Percentiles rank a stretch among this genome's conserved stretches.
Conservation (phyloP, 2,329 filamentous ascomycete species). For the Lecanicillium sp. region DNA sequence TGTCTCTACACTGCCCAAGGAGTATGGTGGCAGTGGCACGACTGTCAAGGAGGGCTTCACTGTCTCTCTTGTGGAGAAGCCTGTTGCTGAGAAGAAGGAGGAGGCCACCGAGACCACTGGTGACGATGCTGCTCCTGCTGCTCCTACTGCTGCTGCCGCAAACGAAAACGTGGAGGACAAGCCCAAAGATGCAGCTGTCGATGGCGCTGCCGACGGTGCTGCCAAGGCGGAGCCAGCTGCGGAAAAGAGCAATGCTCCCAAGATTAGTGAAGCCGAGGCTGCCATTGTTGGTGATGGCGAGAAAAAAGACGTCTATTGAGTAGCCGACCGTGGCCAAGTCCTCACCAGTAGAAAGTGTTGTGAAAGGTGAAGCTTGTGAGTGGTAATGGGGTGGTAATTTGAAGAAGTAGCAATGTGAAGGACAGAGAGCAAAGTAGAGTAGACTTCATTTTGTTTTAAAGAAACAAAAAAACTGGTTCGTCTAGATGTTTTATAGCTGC, state of each 20-base stretch:
- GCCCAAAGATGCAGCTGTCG: conserved; percentile 1
- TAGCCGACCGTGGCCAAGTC: no score
- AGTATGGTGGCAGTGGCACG: conserved; percentile 68
- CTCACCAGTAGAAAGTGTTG: no score
- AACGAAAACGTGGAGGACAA: conserved; percentile 6
- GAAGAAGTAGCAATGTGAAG: no score
- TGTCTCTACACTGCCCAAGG: conserved; percentile 57
- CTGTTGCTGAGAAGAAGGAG: conserved; percentile 2
- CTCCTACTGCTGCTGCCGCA: background rate
- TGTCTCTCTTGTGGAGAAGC: conserved; percentile 18
- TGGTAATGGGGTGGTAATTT: no score
- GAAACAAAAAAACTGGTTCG: no score
- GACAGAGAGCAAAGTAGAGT: no score
- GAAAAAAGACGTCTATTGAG: no score
- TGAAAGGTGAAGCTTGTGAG: no score
- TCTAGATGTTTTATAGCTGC: no score
- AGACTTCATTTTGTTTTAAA: no score
- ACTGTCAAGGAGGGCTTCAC: conserved; percentile 29
- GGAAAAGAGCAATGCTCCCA: conserved; percentile 1
- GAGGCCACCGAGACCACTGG: conserved; percentile 4
- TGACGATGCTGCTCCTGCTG: conserved; percentile 2
- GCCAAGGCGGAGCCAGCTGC: conserved; percentile 6
- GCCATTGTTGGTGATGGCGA: conserved; percentile 9
- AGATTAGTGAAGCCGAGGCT: conserved; percentile 7
- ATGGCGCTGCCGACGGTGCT: background rate